Base-by-base conservation (phyloP, 192 early-diverging fungal genomes). In the Umbelopsis sp. region DNA sequence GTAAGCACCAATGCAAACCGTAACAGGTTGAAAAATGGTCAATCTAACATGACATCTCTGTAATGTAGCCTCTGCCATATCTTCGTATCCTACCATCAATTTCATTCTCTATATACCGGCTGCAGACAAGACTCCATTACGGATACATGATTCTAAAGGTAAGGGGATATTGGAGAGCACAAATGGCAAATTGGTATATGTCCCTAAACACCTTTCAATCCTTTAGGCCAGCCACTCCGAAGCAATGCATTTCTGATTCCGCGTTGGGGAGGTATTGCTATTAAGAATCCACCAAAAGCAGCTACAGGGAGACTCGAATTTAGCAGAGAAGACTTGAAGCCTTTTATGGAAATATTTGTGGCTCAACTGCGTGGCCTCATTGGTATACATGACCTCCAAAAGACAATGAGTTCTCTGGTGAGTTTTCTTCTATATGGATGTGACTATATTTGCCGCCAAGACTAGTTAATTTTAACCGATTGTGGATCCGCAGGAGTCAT, bases 221-320 rank as follows among this genome's bases (percentile, higher is more conserved):
- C 0, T 69, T 0, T 38, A 88, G 89, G 74, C 14, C 65, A 80
- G 36, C 69, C 80, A 26, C 65, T 88, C 2, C 32, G 65, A 34
- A 89, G 81, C 65, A 96, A 97, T 72, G 93, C 95, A 3, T 99
- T 98, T 73, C 70, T 96, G 31, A 91, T 98, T 47, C 94, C 96
- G 43, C 91, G 92, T 24, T 99, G 97, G 97, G 98, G 98, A 32
- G 98, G 97, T n/a, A 83, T 96, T 34, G 75, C 82, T 4, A 87
- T 99, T 52, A 70, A 80, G 9, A 96, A 95, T 43, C 85, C 86
- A 7, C 76, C 86, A 25, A 77, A 71, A 17, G 68, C 20, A 69
- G 65, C 43, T 0, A 32, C 25, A 45, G 29, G 68, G 2, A 31
- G 79, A 10, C 71, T 75, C 47, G 62, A 74, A 20, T 82, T 89